Conservation (phyloP, 1,284 basidiomycete species). For the Fomitopsis betulina region DNA sequence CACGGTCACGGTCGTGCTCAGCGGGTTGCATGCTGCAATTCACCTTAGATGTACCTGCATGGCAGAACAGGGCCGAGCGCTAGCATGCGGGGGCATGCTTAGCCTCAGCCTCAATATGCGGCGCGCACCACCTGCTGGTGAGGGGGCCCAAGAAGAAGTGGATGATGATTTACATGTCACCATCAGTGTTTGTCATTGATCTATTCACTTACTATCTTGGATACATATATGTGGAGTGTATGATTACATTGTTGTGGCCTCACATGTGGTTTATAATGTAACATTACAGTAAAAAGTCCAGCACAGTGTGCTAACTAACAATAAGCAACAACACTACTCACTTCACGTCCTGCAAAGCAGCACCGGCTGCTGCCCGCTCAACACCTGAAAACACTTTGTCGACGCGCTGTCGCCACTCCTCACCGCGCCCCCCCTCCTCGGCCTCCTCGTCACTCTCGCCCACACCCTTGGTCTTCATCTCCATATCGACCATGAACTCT, state of each 20-base stretch:
- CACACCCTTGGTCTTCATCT: slow-evolving; percentile 6
- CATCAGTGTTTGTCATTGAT: no score
- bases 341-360: slow-evolving; percentile 36
- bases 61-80: background rate
- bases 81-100: background rate
- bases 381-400: slow-evolving; percentile 51
- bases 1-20: background rate
- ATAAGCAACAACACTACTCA: background rate
- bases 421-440: slow-evolving; percentile 33
- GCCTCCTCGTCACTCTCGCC: slow-evolving; percentile 36
- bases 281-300: no score
- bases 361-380: slow-evolving; percentile 57
- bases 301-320: no score
- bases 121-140: no score
- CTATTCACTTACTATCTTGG: no score
- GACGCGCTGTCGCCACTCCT: slow-evolving; percentile 33
- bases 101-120: background rate
- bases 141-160: no score
- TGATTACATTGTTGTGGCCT: no score
- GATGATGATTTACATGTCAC: no score
- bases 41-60: background rate
- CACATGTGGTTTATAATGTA: no score
- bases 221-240: no score
- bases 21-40: background rate
- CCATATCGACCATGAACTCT: slow-evolving; percentile 63